A percentile compares a stretch with the other conserved stretches of the same genome.
These are phyloP conservation scores for Cyberlindnera petersonii DNA, from an alignment of 805 yeast species.

Conservation along the genomic window DNA sequence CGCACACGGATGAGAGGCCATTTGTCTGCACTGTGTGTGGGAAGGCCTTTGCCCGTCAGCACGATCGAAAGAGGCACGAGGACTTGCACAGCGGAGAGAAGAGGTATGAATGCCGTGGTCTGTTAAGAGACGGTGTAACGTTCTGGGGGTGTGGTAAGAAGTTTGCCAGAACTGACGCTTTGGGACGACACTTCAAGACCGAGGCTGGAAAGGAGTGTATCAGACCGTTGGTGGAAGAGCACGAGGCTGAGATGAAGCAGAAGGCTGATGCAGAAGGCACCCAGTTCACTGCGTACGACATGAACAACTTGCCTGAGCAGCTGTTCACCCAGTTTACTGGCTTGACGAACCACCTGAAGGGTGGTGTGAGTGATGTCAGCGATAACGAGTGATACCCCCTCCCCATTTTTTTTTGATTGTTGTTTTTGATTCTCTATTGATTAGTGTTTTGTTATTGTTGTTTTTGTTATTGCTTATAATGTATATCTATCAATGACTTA, in stretches of 20 bases:
- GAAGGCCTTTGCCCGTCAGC: slow-evolving; percentile 77
- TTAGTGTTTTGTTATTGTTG: too few species aligned
- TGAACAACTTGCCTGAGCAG: slow-evolving; percentile 16
- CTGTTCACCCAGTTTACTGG: slow-evolving; percentile 24
- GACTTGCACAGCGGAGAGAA: slow-evolving; percentile 74
- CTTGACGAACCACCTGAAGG: slow-evolving; percentile 4
- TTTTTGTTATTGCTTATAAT: too few species aligned
- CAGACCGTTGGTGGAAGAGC: slow-evolving; percentile 62
- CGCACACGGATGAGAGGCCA: slow-evolving; percentile 85
- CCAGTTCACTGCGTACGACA: slow-evolving; percentile 7
- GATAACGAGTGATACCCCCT: not conserved
- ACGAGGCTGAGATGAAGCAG: slow-evolving; percentile 26
- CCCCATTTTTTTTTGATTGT: too few species aligned
- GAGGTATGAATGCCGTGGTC: slow-evolving; percentile 67
- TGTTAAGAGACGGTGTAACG: slow-evolving; percentile 47
- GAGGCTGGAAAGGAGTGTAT: slow-evolving; percentile 75
- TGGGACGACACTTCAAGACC: slow-evolving; percentile 74
- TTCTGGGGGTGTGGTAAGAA: slow-evolving; percentile 78
- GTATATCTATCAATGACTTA: too few species aligned
- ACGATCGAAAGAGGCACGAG: slow-evolving; percentile 74
- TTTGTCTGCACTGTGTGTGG: slow-evolving; percentile 71
- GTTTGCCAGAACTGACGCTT: slow-evolving; percentile 77
- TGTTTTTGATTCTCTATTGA: too few species aligned
- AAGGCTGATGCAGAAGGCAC: slow-evolving; percentile 17
- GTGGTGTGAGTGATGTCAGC: slow-evolving; percentile 6